Base-by-base conservation (phyloP, 1,284 basidiomycete genomes). In the Butyriboletus appendiculatus region DNA sequence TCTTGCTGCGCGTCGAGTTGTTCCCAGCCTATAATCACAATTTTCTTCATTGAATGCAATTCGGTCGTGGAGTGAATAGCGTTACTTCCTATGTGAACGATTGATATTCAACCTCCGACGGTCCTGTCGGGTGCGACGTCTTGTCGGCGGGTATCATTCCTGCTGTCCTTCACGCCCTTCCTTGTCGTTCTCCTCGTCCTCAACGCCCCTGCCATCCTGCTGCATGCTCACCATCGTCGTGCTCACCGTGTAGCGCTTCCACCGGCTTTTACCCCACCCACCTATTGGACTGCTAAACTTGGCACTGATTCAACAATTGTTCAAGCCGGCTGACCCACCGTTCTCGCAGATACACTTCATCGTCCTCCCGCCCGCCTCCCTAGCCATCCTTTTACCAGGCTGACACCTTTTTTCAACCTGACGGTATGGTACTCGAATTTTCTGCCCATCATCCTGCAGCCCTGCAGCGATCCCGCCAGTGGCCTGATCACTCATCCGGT, bases 361-460 rank as follows among this genome's bases (percentile, higher is more conserved):
- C 37, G 18, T 22, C 41, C 38, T 40, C 35, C 35, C n/a, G 37
- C 45, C 22, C 24, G 28, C 34, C 43, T 59, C 22, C 39, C 24
- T 45, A 39, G 7, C 33, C 35, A 18, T 47, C 39, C 42, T 18
- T 15, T 4, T 44, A 28, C 34, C 28, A 43, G 43, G 20, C 34
- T 15, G 37, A 51, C 32, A 35, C 20, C 24, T 32, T 24, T 41
- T 39, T 58, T 52, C 40, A 41, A 18, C 22, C 24, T 15, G 42
- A 48, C 59, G 56, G 52, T 48, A 85, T 86, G 84, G 81, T 84
- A 60, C 66, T 78, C 62, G 81, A 82, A 50, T 76, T 74, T 71
- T 78, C 81, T 48, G 68, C 77, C 33, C 74, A 76, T 41, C 78
- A 77, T 47, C 58, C 73, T 45, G 67, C 75, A 26, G 67, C 68